These are phyloP conservation scores for Backusella tuberculispora DNA, from an alignment of 192 early-diverging fungal species.

Conservation along the genomic window DNA sequence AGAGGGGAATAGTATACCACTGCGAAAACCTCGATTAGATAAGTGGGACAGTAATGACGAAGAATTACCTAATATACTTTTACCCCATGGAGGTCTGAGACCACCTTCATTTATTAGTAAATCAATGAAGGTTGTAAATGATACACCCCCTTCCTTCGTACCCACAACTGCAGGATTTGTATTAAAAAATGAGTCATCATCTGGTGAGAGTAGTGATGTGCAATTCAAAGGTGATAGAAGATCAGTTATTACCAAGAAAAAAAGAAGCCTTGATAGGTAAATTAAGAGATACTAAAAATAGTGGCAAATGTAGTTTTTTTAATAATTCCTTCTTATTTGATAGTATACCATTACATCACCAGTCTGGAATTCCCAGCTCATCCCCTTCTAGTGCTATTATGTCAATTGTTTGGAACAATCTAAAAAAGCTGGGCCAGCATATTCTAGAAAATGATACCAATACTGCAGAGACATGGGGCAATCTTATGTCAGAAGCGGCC, in stretches of 20 bases:
- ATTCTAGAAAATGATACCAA: constrained; percentile 41
- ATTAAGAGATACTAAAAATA: neutral
- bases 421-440: constrained; percentile 34
- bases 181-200: too few species aligned
- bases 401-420: constrained; percentile 35
- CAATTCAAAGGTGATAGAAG: too few species aligned
- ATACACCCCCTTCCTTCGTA: constrained; percentile 2
- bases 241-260: neutral
- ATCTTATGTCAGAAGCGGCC: constrained; percentile 33
- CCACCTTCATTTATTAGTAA: constrained; percentile 32
- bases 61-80: constrained; percentile 32
- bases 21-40: neutral
- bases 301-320: neutral
- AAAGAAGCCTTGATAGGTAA: constrained; percentile 12
- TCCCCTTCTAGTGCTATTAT: constrained; percentile 33
- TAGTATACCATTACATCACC: constrained; percentile 43
- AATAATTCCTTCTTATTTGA: neutral
- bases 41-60: constrained; percentile 15
- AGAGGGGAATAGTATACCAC: too few species aligned
- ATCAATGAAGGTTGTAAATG: too few species aligned
- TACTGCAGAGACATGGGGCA: constrained; percentile 33
- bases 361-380: constrained; percentile 23
- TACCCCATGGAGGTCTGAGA: constrained; percentile 29
- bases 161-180: constrained; percentile 1
- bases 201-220: too few species aligned